phyloP scores from a whole-genome alignment of 176 grass and related monocot species.

The Tillandsia fasciculata region DNA sequence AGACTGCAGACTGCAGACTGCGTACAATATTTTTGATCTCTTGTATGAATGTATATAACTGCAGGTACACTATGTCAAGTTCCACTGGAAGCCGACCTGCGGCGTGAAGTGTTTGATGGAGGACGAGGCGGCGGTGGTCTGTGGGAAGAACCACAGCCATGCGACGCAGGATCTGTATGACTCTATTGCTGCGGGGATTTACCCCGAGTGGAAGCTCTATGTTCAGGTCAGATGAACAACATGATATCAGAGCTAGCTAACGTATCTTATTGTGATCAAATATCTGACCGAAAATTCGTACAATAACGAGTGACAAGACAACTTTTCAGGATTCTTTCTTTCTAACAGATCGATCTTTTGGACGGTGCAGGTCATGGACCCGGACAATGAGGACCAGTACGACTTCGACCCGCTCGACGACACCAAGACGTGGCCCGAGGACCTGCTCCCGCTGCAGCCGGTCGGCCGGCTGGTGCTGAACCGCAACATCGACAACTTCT shows the following conservation, averaged over 20 bases:
- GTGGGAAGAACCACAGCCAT: conserved; percentile 79
- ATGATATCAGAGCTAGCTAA: no score
- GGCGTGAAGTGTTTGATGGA: conserved; percentile 63
- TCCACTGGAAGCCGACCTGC: conserved; percentile 84
- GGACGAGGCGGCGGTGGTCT: conserved; percentile 55
- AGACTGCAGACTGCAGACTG: no score
- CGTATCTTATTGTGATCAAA: no score
- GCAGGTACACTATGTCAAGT: conserved; percentile 51
- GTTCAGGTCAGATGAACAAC: conserved; percentile 35
- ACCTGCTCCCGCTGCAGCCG: conserved; percentile 49
- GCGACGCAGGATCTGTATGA: conserved; percentile 87
- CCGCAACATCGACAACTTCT: conserved; percentile 93
- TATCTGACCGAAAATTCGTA: no score
- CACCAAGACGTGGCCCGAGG: conserved; percentile 95
- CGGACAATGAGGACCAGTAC: conserved; percentile 42
- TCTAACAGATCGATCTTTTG: background rate
- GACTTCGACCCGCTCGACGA: conserved; percentile 93
- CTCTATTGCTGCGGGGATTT: conserved; percentile 61
- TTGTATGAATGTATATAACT: no score
- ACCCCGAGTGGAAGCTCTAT: conserved; percentile 87
- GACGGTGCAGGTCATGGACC: conserved; percentile 49
- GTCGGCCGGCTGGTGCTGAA: conserved; percentile 67
- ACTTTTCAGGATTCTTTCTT: no score
- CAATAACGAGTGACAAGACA: no score
- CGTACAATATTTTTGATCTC: no score